Evolutionary conservation across 169 alveolate genomes (phyloP).

Genomic region (Eimeria maxima): DNA sequence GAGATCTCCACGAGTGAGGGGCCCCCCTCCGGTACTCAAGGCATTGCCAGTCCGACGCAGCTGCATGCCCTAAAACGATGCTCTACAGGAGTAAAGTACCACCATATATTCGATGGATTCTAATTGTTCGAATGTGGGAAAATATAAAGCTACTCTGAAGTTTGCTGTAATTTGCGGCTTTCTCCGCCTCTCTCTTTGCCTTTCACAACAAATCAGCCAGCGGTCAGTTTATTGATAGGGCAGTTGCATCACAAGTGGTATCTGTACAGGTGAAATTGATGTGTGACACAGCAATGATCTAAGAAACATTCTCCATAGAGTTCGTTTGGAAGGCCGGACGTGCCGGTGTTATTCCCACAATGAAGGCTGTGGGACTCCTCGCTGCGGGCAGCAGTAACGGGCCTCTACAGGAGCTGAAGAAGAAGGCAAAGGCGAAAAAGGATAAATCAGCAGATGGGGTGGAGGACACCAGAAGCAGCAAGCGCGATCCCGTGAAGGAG

Average conservation of each 20-base stretch:
- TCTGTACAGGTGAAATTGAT: background rate
- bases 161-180: background rate
- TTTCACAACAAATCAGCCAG: background rate
- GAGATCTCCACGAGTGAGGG: background rate
- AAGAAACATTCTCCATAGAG: background rate
- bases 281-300: background rate
- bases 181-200: background rate
- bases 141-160: background rate
- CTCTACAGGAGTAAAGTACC: background rate
- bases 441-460: background rate
- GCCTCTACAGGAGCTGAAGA: constrained; percentile 34
- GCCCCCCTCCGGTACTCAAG: background rate
- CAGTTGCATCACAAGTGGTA: background rate
- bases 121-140: background rate
- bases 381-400: background rate
- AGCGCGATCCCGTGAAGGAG: constrained; percentile 26
- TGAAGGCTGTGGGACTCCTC: background rate
- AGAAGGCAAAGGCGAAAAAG: background rate
- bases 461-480: background rate
- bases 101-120: background rate
- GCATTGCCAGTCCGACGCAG: background rate
- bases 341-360: background rate
- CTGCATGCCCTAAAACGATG: background rate
- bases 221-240: background rate
- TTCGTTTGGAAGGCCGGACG: background rate